These are phyloP conservation scores for Mycena galopus DNA, from an alignment of 768 basidiomycete genomes.

Conservation along the genomic window DNA sequence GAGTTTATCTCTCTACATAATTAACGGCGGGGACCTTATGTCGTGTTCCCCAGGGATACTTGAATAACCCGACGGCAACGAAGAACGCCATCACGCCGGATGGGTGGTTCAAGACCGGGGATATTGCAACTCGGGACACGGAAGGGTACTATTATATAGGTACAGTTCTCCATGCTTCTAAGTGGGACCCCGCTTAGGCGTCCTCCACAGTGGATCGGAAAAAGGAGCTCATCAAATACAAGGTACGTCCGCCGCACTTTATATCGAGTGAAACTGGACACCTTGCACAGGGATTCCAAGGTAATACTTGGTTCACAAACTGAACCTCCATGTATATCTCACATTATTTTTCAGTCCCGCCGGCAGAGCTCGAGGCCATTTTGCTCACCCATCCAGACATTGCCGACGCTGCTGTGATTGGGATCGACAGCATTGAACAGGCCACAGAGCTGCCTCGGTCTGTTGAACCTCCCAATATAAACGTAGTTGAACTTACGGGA, in stretches of 20 bases:
- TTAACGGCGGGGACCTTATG: no score
- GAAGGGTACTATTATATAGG: conserved; percentile 70
- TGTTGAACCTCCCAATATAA: not conserved
- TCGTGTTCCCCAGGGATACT: conserved; percentile 62
- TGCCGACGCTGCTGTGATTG: conserved; percentile 77
- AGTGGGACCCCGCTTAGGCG: not conserved
- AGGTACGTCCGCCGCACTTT: conserved; percentile 44
- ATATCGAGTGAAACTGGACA: not conserved
- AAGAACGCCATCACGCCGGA: conserved; percentile 65
- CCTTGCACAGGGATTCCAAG: conserved; percentile 26
- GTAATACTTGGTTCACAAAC: not conserved
- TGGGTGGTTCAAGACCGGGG: conserved; percentile 83
- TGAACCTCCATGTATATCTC: not conserved
- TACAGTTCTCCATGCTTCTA: not conserved
- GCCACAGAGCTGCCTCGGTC: conserved; percentile 62
- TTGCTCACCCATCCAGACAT: conserved; percentile 71
- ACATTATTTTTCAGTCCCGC: no score
- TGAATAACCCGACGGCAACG: conserved; percentile 71
- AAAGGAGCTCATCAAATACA: conserved; percentile 74
- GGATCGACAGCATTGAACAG: conserved; percentile 62
- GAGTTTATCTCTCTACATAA: no score
- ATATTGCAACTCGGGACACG: conserved; percentile 65
- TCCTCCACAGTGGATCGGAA: conserved; percentile 53
- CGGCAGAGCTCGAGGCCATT: conserved; percentile 73
- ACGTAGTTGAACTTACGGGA: not conserved